phyloP scores from a whole-genome alignment of 2,329 filamentous ascomycete genomes.

The Pseudofabraea citricarpa region DNA sequence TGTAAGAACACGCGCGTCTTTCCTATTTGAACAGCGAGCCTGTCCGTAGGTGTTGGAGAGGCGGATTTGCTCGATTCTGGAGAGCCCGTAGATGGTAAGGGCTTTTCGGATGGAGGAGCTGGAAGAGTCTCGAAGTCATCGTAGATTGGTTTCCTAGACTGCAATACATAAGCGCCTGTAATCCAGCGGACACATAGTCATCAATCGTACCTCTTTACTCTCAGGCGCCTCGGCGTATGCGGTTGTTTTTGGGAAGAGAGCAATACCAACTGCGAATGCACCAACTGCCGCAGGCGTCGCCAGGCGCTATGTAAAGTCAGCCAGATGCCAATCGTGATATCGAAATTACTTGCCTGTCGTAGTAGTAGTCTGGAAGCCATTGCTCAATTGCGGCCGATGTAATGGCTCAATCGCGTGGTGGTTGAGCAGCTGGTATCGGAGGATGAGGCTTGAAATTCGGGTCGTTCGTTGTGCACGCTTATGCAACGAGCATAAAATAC shows the following conservation, averaged over 20 bases:
- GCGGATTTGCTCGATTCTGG: conserved; percentile 26
- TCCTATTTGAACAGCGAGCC: conserved; percentile 78
- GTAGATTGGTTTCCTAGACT: conserved; percentile 72
- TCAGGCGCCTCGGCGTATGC: conserved; percentile 42
- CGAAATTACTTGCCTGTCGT: conserved; percentile 39
- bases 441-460: conserved; percentile 10
- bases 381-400: conserved; percentile 22
- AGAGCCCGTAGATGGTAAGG: conserved; percentile 11
- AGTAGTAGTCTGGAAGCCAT: conserved; percentile 50
- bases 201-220: conserved; percentile 16
- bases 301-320: conserved; percentile 35
- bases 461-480: conserved; percentile 16
- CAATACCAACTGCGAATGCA: conserved; percentile 35
- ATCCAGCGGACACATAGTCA: background rate
- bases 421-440: conserved; percentile 9
- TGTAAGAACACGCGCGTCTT: conserved; percentile 77
- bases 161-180: conserved; percentile 7
- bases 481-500: conserved; percentile 10
- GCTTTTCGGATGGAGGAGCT: conserved; percentile 23
- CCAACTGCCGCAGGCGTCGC: conserved; percentile 37
- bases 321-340: conserved; percentile 9
- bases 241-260: conserved; percentile 39
- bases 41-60: conserved; percentile 79
- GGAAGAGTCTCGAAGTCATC: conserved; percentile 54
- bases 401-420: conserved; percentile 18